A percentile compares a stretch with the other conserved stretches of the same genome.
These are phyloP conservation scores for Colletotrichum tanaceti DNA, from an alignment of 2,329 filamentous ascomycete genomes.

Conservation along the genomic window DNA sequence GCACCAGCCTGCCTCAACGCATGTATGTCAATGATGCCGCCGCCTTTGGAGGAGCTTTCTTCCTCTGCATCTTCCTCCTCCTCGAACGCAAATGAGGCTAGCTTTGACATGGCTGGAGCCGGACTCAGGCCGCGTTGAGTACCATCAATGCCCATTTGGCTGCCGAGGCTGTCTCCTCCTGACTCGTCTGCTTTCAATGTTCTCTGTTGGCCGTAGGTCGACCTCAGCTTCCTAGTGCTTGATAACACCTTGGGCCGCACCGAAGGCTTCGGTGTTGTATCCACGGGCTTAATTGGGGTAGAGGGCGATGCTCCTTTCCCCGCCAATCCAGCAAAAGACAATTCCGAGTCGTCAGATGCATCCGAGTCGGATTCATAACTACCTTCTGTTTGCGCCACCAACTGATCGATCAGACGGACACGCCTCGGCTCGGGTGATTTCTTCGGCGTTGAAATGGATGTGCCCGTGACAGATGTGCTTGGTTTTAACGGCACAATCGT, in stretches of 20 bases:
- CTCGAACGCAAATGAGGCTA: conserved; percentile 49
- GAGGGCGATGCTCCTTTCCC: conserved; percentile 9
- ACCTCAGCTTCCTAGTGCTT: conserved; percentile 33
- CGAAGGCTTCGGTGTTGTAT: conserved; percentile 26
- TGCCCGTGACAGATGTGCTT: neutral
- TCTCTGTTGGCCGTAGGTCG: conserved; percentile 42
- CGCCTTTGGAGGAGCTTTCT: conserved; percentile 53
- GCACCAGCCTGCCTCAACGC: conserved; percentile 74
- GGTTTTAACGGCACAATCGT: neutral
- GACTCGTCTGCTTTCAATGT: conserved; percentile 51
- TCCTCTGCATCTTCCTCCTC: conserved; percentile 59
- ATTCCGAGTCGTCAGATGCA: conserved; percentile 8
- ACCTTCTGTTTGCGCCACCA: conserved; percentile 38
- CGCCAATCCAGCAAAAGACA: neutral
- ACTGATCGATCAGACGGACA: conserved; percentile 40
- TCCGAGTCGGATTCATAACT: conserved; percentile 34
- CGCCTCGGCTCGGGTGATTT: conserved; percentile 13
- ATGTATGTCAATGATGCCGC: conserved; percentile 71
- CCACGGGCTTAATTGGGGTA: conserved; percentile 17
- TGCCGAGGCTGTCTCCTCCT: conserved; percentile 41
- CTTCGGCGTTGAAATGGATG: conserved; percentile 14
- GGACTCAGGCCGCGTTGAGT: conserved; percentile 39
- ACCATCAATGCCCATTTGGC: conserved; percentile 44
- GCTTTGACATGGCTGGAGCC: conserved; percentile 31
- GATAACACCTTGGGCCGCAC: conserved; percentile 24